Conservation (phyloP, 2,329 filamentous ascomycete genomes). For the Alternaria brassicae region DNA sequence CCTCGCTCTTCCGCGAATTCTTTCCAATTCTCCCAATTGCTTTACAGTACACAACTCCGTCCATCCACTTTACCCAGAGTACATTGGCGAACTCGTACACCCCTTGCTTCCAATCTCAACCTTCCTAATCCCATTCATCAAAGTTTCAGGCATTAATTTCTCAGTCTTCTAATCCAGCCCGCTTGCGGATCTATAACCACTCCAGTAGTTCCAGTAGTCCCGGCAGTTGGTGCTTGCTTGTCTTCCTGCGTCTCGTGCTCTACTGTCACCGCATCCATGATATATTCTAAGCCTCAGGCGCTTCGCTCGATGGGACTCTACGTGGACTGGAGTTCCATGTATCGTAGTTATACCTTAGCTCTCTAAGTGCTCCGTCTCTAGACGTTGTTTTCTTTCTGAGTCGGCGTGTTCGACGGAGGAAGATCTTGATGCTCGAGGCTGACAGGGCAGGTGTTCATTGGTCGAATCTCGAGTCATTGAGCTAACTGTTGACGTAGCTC, state of each 20-base stretch:
- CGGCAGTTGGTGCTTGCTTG: not conserved
- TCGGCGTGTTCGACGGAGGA: not conserved
- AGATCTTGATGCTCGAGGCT: not conserved
- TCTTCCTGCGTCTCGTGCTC: not conserved
- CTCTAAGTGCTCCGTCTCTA: not conserved
- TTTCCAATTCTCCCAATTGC: conserved; percentile 28
- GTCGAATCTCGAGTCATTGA: not conserved
- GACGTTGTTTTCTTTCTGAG: not conserved
- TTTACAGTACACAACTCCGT: conserved; percentile 28
- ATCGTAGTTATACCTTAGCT: not conserved
- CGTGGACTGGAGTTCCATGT: not conserved
- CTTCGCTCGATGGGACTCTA: not conserved
- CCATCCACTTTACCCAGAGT: conserved; percentile 29
- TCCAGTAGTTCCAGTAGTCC: not conserved
- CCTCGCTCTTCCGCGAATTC: conserved; percentile 14
- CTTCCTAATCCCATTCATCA: conserved; percentile 16
- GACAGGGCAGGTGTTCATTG: not conserved
- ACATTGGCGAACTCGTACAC: conserved; percentile 30
- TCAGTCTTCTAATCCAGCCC: conserved; percentile 9
- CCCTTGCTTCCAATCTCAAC: conserved; percentile 5
- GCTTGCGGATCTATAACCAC: not conserved
- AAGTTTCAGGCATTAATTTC: conserved; percentile 20
- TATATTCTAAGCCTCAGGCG: not conserved
- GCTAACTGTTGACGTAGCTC: not conserved
- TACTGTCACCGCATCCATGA: not conserved